phyloP scores from a whole-genome alignment of 768 basidiomycete genomes.

The Galerina sulciceps region DNA sequence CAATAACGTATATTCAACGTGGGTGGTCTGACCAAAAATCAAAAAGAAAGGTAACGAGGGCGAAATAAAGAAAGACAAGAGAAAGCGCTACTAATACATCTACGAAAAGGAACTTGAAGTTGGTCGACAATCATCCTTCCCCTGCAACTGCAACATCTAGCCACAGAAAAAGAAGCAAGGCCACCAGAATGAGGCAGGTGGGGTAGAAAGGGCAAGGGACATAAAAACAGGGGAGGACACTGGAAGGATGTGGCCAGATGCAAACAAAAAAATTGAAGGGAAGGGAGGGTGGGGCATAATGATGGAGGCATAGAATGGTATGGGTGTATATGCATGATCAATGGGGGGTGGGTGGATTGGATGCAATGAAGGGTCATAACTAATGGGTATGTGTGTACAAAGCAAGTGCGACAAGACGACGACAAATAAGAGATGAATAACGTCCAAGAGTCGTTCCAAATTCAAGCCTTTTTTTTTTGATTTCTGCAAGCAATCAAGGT shows the following conservation, averaged over 20 bases:
- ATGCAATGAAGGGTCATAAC: slow-evolving; percentile 14
- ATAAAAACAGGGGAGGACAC: slow-evolving; percentile 16
- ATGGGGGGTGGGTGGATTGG: not conserved
- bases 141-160: slow-evolving; percentile 20
- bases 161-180: slow-evolving; percentile 12
- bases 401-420: slow-evolving; percentile 20
- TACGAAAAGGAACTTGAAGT: not conserved
- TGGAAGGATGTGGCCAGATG: slow-evolving; percentile 6
- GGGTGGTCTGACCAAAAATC: not conserved
- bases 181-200: slow-evolving; percentile 5
- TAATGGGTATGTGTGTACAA: slow-evolving; percentile 22
- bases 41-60: not conserved
- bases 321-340: not conserved
- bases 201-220: slow-evolving; percentile 6
- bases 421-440: slow-evolving; percentile 27
- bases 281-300: not conserved
- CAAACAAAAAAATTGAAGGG: slow-evolving; percentile 1
- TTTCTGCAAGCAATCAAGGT: not conserved
- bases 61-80: slow-evolving; percentile 8
- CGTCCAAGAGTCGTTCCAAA: slow-evolving; percentile 14
- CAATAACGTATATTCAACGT: slow-evolving; percentile 11
- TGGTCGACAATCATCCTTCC: slow-evolving; percentile 8
- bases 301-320: not conserved
- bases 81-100: slow-evolving; percentile 20
- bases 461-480: slow-evolving; percentile 4